These are phyloP conservation scores for Sechiopsis laciniata DNA, from an alignment of 306 rosid genomes.

Conservation along the genomic window DNA sequence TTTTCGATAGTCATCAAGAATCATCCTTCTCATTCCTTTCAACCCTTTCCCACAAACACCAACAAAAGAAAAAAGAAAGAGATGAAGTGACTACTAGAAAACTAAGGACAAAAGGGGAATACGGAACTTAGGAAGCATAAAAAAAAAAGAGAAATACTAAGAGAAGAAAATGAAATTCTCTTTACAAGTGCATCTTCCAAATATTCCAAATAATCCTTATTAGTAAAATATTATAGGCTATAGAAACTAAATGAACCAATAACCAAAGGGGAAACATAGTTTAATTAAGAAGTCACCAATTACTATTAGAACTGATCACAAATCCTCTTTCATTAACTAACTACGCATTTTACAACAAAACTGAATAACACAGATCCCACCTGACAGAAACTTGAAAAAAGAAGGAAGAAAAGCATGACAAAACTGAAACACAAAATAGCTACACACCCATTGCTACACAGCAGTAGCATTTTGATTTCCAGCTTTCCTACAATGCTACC, in stretches of 20 bases:
- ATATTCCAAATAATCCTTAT: no score
- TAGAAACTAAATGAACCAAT: no score
- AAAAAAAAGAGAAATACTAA: not conserved
- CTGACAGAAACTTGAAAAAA: slow-evolving; percentile 1
- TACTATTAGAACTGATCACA: not conserved
- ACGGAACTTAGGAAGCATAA: no score
- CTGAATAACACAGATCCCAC: slow-evolving; percentile 7
- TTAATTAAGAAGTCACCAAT: no score
- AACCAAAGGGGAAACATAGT: not conserved
- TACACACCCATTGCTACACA: not conserved
- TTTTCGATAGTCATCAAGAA: no score
- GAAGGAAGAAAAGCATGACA: slow-evolving; percentile 6
- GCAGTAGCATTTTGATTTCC: not conserved
- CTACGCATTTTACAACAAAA: not conserved
- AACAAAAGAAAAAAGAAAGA: no score
- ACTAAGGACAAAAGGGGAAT: no score
- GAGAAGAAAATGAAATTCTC: not conserved
- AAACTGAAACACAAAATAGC: slow-evolving; percentile 10
- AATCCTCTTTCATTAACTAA: slow-evolving; percentile 6
- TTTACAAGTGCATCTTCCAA: no score
- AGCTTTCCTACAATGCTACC: not conserved
- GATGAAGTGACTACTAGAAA: no score
- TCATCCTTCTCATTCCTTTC: no score
- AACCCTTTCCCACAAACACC: no score
- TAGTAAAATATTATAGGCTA: no score